Base-by-base conservation (phyloP, 768 basidiomycete genomes). In the Pulveroboletus sp. region DNA sequence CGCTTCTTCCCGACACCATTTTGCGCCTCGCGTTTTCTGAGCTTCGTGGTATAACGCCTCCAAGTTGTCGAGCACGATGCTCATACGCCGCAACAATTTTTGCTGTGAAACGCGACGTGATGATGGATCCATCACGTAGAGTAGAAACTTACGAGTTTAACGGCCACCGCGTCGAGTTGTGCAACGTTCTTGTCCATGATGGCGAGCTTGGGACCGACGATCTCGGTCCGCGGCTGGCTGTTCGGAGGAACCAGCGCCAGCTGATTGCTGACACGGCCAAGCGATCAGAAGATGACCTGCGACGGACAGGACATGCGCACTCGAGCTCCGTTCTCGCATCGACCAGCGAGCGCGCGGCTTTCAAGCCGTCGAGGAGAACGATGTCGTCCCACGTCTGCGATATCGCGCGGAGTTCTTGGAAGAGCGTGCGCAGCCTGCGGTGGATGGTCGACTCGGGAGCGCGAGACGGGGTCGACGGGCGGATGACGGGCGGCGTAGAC, bases 271-370 rank as follows among this genome's bases (percentile, higher is more conserved):
- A 23, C 34, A 41, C 9, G 16, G 10, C 19, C 19, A 26, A 43
- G 29, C 16, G 27, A 14, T 44, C 44, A 51, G 47, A 32, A 24
- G 7, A 26, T 26, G 6, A 19, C 9, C 41, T 20, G n/a, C 26
- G 29, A 54, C 4, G n/a, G n/a, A 41, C 12, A 23, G 9, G n/a
- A 5, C 16, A 37, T 37, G 73, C 83, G 59, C 71, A 93, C 92
- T 91, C 86, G 53, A 95, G 76, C 61, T 91, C 88, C 14, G 92
- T 95, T 17, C 88, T 76, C 16, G 86, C 70, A 60, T 94, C 89
- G 3, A 90, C 77, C 29, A 92, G 72, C 45, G 73, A 79, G 51
- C 77, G 82, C 8, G 78, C 80, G n/a, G 86, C 79, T 56, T 83
- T 89, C 32, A 91, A 68, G 8, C 92, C 92, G 61, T 94, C 90